Evolutionary conservation across 164 flowering plant species (phyloP), one percentile per base, ranked within the genome.

Genomic region (Macadamia tetraphylla): DNA sequence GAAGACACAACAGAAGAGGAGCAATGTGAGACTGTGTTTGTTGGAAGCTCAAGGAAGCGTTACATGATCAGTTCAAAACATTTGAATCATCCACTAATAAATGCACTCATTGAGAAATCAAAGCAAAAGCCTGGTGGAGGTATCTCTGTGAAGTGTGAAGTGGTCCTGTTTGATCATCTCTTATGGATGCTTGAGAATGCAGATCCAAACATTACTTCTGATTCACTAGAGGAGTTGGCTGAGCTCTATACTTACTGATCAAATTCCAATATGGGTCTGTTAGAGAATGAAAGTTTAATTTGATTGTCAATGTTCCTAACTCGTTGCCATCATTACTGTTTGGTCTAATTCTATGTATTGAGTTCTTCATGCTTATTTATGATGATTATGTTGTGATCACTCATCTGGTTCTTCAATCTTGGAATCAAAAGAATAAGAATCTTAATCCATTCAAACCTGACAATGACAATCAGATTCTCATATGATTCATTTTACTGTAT

Each of bases 171-270:
- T 53, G 97, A 90, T 60, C 97, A 90, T 63, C 87, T 90, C n/a
- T 56, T 90, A 69, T 90, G 97, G 97, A 87, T 90, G 97, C 82
- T 90, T 48, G 87, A 88, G 40, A 88, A 87, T 73, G 78, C 80
- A 2, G 90, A 84, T 67, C 87, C 86, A 1, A 75, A 75, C 35
- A 68, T 76, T 58, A 40, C 55, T 42, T 63, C 80, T 3, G 93
- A 84, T 58, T 84, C 90, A 31, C 67, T 90, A 31, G 85, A 88
- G 51, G 92, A 90, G 63, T 67, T 90, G 55, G 86, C 87, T 8
- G 86, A 81, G 29, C 86, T 88, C 66, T 90, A 90, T 32, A 79
- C 76, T 7, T 76, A 73, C 42, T 83, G 64, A 46, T 23, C 23
- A 23, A 63, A 9, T 23, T 60, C 43, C 8, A 23, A 23, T 23